Evolutionary conservation across 768 basidiomycete genomes (phyloP).

Genomic region (Suillus sp.): DNA sequence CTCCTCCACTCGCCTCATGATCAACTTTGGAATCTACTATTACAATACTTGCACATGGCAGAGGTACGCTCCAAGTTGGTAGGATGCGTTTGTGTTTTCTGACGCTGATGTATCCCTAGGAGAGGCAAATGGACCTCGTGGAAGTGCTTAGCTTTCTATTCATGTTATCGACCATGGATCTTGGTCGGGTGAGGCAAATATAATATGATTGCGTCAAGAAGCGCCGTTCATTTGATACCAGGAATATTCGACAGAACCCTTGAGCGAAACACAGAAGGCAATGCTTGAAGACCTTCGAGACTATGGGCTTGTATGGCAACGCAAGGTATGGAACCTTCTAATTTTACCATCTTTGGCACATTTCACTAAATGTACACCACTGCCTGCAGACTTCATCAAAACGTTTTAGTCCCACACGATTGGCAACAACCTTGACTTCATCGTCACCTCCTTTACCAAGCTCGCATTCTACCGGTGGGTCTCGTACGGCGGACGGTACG

Average conservation of each 20-base stretch:
- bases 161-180: constrained; percentile 96
- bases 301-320: constrained; percentile 92
- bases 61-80: constrained; percentile 53
- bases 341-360: constrained; percentile 11
- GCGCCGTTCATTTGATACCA: constrained; percentile 33
- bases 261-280: constrained; percentile 78
- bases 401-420: constrained; percentile 91
- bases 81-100: constrained; percentile 14
- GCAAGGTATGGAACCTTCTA: constrained; percentile 51
- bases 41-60: constrained; percentile 86
- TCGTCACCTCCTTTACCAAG: constrained; percentile 80
- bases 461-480: constrained; percentile 34
- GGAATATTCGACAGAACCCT: constrained; percentile 87
- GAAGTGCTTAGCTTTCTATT: constrained; percentile 93
- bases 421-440: constrained; percentile 93
- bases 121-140: constrained; percentile 88
- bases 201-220: neutral
- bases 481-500: constrained; percentile 20
- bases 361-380: constrained; percentile 15
- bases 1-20: constrained; percentile 91
- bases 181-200: constrained; percentile 67
- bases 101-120: constrained; percentile 44
- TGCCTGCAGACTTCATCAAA: constrained; percentile 62
- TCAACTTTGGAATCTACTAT: constrained; percentile 92
- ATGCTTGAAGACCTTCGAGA: constrained; percentile 92